Base-by-base conservation (phyloP, 179 eudicot species). In the Corrigiola litoralis region DNA sequence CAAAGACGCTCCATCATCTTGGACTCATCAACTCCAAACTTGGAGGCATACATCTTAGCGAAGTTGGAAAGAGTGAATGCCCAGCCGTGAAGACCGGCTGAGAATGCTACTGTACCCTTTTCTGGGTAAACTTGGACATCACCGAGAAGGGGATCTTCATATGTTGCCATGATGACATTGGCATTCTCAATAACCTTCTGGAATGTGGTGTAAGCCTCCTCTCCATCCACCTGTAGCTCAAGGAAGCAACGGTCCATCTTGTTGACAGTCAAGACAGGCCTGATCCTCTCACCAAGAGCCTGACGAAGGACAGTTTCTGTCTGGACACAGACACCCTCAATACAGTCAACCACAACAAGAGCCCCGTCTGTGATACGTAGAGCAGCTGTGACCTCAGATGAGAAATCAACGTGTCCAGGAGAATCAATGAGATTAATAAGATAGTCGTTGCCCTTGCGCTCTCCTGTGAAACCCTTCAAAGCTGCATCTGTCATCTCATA, bases 191-290 rank as follows among this genome's bases (percentile, higher is more conserved):
- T 56, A 32, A 67, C 71, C 63, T 67, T 68, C 50, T 68, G 72
- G 40, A 68, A 68, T 7, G 72, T 68, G 11, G 72, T 68, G 72
- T 68, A 68, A 25, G 66, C 72, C 66, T 68, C 72, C 23, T 67
- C 71, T 67, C 71, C 71, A n/a, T 67, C 63, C 16, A 68, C 72
- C 49, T 68, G 72, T 18, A 68, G 72, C 72, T 68, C 72, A 49
- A 68, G 65, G 59, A 68, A 68, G 24, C 72, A 68, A 48, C 72
- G 72, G 44, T 68, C 72, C 72, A 68, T 68, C 72, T 68, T 68
- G 38, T 68, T 68, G 28, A 68, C 65, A 11, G 72, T 68, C 25
- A 68, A 37, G 2, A 68, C 72, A 36, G 72, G 72, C 51, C 72
- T 68, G 20, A 58, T 68, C 36, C 72, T 68, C 72, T 68, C 72